Percentiles rank a stretch among this genome's conserved stretches.
phyloP scores from a whole-genome alignment of 208 protist species.

The Leishmania major region DNA sequence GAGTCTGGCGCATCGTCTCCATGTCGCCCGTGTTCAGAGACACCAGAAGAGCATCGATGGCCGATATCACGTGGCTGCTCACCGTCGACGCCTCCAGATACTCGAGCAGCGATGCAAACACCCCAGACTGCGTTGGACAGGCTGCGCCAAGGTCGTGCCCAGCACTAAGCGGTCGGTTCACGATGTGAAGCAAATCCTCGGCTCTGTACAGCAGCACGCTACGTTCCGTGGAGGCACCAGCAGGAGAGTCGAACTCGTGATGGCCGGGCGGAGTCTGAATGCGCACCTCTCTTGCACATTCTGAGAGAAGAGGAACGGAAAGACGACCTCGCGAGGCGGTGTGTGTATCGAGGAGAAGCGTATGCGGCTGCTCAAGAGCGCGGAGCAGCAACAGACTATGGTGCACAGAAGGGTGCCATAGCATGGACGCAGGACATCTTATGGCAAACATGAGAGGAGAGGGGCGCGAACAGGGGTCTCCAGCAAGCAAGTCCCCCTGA shows the following conservation, averaged over 20 bases:
- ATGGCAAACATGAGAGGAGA: slow-evolving; percentile 59
- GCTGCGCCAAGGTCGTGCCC: not conserved
- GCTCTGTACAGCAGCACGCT: slow-evolving; percentile 36
- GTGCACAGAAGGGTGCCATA: slow-evolving; percentile 80
- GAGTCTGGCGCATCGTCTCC: slow-evolving; percentile 48
- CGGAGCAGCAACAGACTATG: slow-evolving; percentile 77
- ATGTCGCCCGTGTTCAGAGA: slow-evolving; percentile 47
- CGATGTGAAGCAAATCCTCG: slow-evolving; percentile 52
- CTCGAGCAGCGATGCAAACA: slow-evolving; percentile 19
- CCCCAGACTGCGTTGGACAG: not conserved
- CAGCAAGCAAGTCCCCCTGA: not conserved
- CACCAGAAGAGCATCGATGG: slow-evolving; percentile 58
- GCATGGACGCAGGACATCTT: slow-evolving; percentile 40
- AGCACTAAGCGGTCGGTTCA: not conserved
- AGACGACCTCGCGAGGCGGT: slow-evolving; percentile 13
- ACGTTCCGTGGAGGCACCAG: not conserved
- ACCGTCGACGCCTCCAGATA: slow-evolving; percentile 68
- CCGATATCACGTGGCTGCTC: slow-evolving; percentile 35
- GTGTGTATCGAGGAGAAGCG: slow-evolving; percentile 44
- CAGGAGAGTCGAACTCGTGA: not conserved
- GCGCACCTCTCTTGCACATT: slow-evolving; percentile 30
- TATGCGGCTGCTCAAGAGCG: slow-evolving; percentile 65
- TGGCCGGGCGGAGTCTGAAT: slow-evolving; percentile 11
- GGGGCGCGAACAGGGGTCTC: not conserved
- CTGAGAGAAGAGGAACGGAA: slow-evolving; percentile 30